Conservation (phyloP, 2,329 filamentous ascomycete species). For the Cytospora piceicola region DNA sequence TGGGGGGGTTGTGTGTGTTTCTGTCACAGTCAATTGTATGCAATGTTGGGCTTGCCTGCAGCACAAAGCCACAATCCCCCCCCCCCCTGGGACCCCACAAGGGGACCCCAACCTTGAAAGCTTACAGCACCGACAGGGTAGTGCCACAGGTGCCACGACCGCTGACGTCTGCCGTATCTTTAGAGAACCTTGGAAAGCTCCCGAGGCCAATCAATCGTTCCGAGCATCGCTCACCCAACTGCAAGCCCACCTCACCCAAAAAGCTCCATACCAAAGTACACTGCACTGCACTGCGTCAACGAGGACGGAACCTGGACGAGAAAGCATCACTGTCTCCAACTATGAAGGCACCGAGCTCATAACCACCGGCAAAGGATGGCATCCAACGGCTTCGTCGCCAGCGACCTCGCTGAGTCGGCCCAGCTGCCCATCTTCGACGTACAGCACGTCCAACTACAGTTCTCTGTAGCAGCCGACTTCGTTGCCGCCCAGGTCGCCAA, state of each 20-base stretch:
- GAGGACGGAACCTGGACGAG: neutral
- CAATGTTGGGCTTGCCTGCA: neutral
- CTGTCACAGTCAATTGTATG: neutral
- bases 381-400: slow-evolving; percentile 73
- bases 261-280: neutral
- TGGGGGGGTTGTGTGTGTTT: neutral
- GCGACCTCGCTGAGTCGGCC: slow-evolving; percentile 56
- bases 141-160: slow-evolving; percentile 16
- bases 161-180: slow-evolving; percentile 23
- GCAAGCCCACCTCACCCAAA: slow-evolving; percentile 2
- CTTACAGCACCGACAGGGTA: slow-evolving; percentile 3
- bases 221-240: neutral
- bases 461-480: slow-evolving; percentile 92
- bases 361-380: slow-evolving; percentile 56
- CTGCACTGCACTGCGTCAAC: slow-evolving; percentile 1
- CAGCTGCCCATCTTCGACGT: slow-evolving; percentile 91
- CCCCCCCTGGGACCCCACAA: slow-evolving; percentile 11
- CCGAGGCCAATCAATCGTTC: slow-evolving; percentile 12
- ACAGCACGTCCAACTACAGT: slow-evolving; percentile 89
- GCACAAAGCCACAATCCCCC: neutral
- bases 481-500: slow-evolving; percentile 96
- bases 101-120: neutral
- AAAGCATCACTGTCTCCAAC: slow-evolving; percentile 9
- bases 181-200: slow-evolving; percentile 1
- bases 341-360: slow-evolving; percentile 29